Evolutionary conservation across 331 rosid genomes (phyloP).

Genomic region (Acacia concinna): DNA sequence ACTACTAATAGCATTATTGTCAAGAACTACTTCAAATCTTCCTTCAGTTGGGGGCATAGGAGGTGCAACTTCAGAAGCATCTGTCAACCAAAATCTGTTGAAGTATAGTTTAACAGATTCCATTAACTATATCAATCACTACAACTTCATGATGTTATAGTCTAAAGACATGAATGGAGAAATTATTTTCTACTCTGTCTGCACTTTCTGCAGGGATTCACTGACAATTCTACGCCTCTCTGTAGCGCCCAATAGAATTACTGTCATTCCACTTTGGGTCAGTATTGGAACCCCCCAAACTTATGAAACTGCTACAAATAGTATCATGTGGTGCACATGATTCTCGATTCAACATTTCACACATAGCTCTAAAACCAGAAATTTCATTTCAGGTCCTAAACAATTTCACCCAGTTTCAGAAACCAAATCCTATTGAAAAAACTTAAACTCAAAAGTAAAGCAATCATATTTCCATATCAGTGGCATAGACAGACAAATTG

Average conservation of each 20-base stretch:
- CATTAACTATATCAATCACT: constrained; percentile 35
- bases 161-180: background rate
- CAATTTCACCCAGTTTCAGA: background rate
- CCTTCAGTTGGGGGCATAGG: constrained; percentile 93
- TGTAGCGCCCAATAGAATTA: background rate
- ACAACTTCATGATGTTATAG: constrained; percentile 4
- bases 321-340: background rate
- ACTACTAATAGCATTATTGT: constrained; percentile 54
- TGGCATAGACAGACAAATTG: background rate
- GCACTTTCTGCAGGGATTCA: background rate
- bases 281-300: background rate
- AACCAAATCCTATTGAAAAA: background rate
- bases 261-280: background rate
- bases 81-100: constrained; percentile 58
- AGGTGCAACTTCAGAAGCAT: constrained; percentile 51
- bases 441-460: background rate
- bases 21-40: constrained; percentile 63
- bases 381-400: background rate
- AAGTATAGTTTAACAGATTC: constrained; percentile 33
- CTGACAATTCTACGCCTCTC: background rate
- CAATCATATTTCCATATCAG: background rate
- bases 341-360: background rate
- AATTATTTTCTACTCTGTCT: background rate
- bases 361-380: background rate
- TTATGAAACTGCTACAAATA: background rate